Percentiles rank a stretch among this genome's conserved stretches.
Conservation (phyloP, 1,284 basidiomycete genomes). For the Leucoagaricus sp. region DNA sequence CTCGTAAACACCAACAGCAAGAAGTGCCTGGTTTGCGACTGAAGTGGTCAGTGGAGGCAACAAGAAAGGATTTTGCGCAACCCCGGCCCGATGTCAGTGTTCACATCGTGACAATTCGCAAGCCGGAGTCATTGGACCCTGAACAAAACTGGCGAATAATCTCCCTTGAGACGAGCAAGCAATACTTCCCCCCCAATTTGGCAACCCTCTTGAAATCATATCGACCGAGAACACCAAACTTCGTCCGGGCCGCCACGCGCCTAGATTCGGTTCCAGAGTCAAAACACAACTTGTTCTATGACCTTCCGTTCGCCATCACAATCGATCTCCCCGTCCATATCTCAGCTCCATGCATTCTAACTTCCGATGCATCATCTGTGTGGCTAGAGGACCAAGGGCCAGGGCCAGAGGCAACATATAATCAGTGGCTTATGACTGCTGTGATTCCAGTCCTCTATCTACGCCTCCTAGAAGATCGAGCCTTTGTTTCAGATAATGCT, state of each 20-base stretch:
- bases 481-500: slow-evolving; percentile 23
- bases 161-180: background rate
- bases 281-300: slow-evolving; percentile 32
- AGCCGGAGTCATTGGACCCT: background rate
- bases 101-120: background rate
- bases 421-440: slow-evolving; percentile 40
- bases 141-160: slow-evolving; percentile 5
- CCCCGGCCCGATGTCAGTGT: slow-evolving; percentile 16
- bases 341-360: slow-evolving; percentile 37
- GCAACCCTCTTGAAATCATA: slow-evolving; percentile 9
- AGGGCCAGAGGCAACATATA: slow-evolving; percentile 39
- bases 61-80: slow-evolving; percentile 14
- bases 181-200: background rate
- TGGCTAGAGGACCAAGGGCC: slow-evolving; percentile 36
- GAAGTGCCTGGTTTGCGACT: background rate
- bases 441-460: slow-evolving; percentile 39
- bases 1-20: slow-evolving; percentile 6
- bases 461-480: slow-evolving; percentile 33
- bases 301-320: slow-evolving; percentile 30
- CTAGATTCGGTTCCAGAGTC: background rate
- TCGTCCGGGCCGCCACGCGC: background rate
- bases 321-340: slow-evolving; percentile 36
- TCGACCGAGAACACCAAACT: slow-evolving; percentile 9
- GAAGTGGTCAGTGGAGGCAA: slow-evolving; percentile 21
- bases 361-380: slow-evolving; percentile 36